Evolutionary conservation across 2,329 filamentous ascomycete species (phyloP).

Genomic region (Mollisia scopiformis): DNA sequence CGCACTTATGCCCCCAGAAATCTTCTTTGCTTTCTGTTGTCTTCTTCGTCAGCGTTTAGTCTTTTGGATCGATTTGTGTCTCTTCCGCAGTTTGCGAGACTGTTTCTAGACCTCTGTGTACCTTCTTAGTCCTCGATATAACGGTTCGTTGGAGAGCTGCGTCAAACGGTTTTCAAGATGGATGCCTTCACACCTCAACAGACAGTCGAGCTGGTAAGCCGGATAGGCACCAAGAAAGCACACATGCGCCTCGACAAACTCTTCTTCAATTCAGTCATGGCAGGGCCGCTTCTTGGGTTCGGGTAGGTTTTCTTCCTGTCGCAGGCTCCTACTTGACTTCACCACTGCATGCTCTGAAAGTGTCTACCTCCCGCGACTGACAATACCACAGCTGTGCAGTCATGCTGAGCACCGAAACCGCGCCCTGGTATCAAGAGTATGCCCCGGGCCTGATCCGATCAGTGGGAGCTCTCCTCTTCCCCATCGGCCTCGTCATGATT

Average conservation of each 20-base stretch:
- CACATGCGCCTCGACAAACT: neutral
- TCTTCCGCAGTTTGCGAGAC: too few relatives aligned
- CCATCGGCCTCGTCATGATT: neutral
- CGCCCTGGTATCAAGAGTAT: neutral
- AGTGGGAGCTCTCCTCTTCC: neutral
- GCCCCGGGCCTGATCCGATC: neutral
- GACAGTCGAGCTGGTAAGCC: neutral
- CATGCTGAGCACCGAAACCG: neutral
- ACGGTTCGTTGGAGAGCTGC: neutral
- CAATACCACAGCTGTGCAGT: neutral
- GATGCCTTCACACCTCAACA: neutral
- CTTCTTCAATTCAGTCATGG: neutral
- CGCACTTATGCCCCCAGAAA: too few relatives aligned
- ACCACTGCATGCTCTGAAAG: too few relatives aligned
- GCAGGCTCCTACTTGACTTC: neutral
- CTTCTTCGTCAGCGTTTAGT: neutral
- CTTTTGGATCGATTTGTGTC: neutral
- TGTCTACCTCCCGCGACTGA: too few relatives aligned
- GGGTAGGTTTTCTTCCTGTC: neutral
- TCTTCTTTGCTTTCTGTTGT: too few relatives aligned
- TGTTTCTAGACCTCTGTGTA: too few relatives aligned
- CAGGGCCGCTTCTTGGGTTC: neutral
- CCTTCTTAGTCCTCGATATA: too few relatives aligned
- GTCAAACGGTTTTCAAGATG: neutral
- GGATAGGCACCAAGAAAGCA: constrained; percentile 1